A percentile compares a stretch with the other conserved stretches of the same genome.
Evolutionary conservation across 768 basidiomycete species (phyloP).

Genomic region (Suillus discolor): DNA sequence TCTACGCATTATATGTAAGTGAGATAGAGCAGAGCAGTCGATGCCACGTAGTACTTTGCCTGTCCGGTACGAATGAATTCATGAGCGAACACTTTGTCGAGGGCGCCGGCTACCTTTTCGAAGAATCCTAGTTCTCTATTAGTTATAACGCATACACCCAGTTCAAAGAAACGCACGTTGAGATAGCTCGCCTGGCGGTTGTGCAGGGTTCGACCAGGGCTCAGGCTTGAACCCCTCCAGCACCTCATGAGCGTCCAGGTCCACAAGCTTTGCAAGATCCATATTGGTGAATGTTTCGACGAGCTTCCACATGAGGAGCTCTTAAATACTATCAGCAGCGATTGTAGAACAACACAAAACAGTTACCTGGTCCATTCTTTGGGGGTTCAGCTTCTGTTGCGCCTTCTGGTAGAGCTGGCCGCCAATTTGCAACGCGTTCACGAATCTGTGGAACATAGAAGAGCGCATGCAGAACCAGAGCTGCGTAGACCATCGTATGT

Average conservation of each 20-base stretch:
- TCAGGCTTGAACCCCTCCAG: constrained; percentile 49
- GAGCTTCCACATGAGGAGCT: constrained; percentile 49
- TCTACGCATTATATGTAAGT: constrained; percentile 23
- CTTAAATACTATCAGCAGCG: constrained; percentile 23
- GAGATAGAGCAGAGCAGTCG: neutral
- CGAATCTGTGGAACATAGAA: constrained; percentile 76
- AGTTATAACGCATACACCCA: neutral
- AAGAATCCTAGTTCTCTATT: constrained; percentile 47
- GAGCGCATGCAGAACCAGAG: constrained; percentile 55
- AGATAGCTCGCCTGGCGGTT: constrained; percentile 45
- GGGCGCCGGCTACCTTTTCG: constrained; percentile 39
- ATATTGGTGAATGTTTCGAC: constrained; percentile 71
- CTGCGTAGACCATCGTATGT: constrained; percentile 56
- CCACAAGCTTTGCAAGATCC: constrained; percentile 62
- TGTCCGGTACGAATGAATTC: constrained; percentile 39
- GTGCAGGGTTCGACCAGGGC: constrained; percentile 38
- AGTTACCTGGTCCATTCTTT: constrained; percentile 40
- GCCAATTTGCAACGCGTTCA: constrained; percentile 40
- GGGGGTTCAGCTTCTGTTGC: constrained; percentile 28
- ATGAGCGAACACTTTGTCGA: constrained; percentile 47
- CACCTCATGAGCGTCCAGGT: constrained; percentile 54
- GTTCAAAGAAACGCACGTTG: constrained; percentile 33
- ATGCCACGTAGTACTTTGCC: constrained; percentile 31
- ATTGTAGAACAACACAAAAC: constrained; percentile 2
- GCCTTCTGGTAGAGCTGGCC: constrained; percentile 25